phyloP scores from a whole-genome alignment of 2,329 filamentous ascomycete genomes.

The Penicillium sp. region DNA sequence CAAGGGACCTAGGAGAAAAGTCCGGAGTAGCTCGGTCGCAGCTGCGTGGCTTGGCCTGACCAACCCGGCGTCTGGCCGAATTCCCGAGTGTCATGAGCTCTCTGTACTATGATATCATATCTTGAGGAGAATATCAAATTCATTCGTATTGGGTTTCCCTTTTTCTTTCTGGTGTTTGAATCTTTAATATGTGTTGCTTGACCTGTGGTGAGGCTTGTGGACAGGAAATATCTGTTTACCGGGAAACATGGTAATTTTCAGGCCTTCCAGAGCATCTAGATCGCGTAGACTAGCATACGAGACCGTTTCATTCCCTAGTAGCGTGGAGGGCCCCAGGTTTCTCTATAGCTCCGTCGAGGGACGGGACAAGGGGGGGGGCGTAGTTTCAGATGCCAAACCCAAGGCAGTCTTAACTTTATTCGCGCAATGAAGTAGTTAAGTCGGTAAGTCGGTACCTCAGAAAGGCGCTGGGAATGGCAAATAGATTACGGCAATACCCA shows the following conservation, averaged over 20 bases:
- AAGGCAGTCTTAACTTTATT: conserved; percentile 17
- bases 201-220: too few species aligned
- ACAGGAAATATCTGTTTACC: background rate
- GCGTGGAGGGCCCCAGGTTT: background rate
- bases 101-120: conserved; percentile 1
- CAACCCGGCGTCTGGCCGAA: background rate
- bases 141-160: too few species aligned
- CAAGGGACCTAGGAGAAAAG: background rate
- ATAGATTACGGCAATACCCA: conserved; percentile 2
- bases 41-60: conserved; percentile 8
- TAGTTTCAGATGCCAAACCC: conserved; percentile 16
- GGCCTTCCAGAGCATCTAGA: background rate
- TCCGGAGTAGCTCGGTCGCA: conserved; percentile 15
- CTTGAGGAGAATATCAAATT: background rate
- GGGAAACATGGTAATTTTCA: background rate
- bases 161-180: background rate
- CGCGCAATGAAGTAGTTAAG: background rate
- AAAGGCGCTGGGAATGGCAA: background rate
- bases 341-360: background rate
- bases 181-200: background rate
- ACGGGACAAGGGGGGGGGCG: conserved; percentile 5
- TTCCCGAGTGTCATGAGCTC: background rate
- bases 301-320: background rate
- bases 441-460: background rate
- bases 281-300: background rate